Percentiles rank a stretch among this genome's conserved stretches.
phyloP scores from a whole-genome alignment of 768 basidiomycete genomes.

The Pisolithus albus region DNA sequence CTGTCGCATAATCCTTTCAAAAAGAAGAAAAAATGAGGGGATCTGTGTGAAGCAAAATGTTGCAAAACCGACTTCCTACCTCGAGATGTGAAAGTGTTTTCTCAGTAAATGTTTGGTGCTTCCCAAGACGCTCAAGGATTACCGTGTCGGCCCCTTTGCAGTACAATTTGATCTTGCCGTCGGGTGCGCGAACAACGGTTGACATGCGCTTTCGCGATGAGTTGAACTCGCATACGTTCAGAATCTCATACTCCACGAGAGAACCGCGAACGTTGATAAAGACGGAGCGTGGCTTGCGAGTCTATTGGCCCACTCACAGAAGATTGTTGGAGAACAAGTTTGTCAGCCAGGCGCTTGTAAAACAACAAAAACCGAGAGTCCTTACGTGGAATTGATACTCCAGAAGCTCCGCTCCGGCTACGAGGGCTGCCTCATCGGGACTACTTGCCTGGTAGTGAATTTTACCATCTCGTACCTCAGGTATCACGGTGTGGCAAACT shows the following conservation, averaged over 20 bases:
- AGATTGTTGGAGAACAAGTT: background rate
- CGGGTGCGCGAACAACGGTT: slow-evolving; percentile 78
- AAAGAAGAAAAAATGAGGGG: slow-evolving; percentile 1
- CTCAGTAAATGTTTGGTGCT: slow-evolving; percentile 79
- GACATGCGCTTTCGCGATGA: slow-evolving; percentile 98
- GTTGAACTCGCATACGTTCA: slow-evolving; percentile 99
- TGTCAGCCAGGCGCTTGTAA: background rate
- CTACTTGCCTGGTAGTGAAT: slow-evolving; percentile 92
- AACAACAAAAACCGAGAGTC: slow-evolving; percentile 9
- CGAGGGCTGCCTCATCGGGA: slow-evolving; percentile 95
- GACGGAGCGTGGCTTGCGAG: slow-evolving; percentile 91
- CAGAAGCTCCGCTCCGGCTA: slow-evolving; percentile 85
- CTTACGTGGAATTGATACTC: slow-evolving; percentile 92
- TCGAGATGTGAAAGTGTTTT: slow-evolving; percentile 87
- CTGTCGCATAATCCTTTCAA: slow-evolving; percentile 86
- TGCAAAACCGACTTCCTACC: slow-evolving; percentile 33
- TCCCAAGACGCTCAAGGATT: slow-evolving; percentile 86
- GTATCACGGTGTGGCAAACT: slow-evolving; percentile 98
- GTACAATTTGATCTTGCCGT: slow-evolving; percentile 90
- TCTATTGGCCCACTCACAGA: slow-evolving; percentile 39
- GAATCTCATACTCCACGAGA: slow-evolving; percentile 75
- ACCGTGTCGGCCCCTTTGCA: slow-evolving; percentile 98
- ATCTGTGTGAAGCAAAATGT: background rate
- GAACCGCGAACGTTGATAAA: slow-evolving; percentile 76
- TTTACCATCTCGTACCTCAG: slow-evolving; percentile 85